Evolutionary conservation across 352 stramenopile species (phyloP).

Genomic region (Detonula confervacea): DNA sequence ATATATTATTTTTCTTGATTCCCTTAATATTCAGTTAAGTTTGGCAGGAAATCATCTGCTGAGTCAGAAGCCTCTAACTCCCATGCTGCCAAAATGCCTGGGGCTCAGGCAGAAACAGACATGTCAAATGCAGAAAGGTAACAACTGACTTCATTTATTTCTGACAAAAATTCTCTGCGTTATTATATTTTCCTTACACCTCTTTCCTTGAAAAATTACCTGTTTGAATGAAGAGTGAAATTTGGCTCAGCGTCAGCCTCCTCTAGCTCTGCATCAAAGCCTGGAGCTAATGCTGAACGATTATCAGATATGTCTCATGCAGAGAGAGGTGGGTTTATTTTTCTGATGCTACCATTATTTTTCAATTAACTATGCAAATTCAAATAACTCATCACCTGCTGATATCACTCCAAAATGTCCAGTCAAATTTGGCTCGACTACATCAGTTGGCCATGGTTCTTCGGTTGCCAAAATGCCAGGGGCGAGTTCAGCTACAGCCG

Average conservation of each 20-base stretch:
- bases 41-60: too few relatives aligned
- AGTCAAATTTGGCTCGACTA: constrained; percentile 8
- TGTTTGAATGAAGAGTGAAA: too few relatives aligned
- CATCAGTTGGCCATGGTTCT: neutral
- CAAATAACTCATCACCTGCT: too few relatives aligned
- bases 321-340: constrained; percentile 7
- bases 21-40: too few relatives aligned
- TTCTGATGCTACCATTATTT: neutral
- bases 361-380: neutral
- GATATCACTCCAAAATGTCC: neutral
- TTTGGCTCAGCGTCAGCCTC: neutral
- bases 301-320: constrained; percentile 2
- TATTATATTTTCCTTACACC: too few relatives aligned
- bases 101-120: neutral
- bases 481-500: neutral
- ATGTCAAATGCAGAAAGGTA: neutral
- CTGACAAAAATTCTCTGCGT: too few relatives aligned
- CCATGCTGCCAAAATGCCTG: neutral
- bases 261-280: neutral
- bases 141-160: too few relatives aligned
- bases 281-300: neutral
- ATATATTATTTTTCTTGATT: too few relatives aligned
- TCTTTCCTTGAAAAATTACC: too few relatives aligned
- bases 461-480: neutral
- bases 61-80: neutral